Evolutionary conservation across 2,329 filamentous ascomycete species (phyloP).

Genomic region (Colletotrichum sp.): DNA sequence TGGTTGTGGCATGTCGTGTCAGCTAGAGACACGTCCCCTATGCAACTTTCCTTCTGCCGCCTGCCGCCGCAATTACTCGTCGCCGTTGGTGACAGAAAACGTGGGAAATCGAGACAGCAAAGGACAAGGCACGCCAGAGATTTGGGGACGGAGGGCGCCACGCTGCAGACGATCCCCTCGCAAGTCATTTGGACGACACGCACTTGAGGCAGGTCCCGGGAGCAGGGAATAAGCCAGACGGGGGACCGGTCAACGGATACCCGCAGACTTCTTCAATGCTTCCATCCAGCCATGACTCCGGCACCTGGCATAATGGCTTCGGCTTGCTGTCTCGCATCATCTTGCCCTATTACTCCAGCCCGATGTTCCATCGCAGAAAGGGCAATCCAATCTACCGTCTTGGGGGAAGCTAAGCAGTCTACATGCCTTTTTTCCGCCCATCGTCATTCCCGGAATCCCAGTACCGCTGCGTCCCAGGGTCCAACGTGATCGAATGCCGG

Average conservation of each 20-base stretch:
- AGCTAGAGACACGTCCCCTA: background rate
- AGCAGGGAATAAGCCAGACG: slow-evolving; percentile 12
- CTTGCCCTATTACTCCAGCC: background rate
- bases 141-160: background rate
- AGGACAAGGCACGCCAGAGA: background rate
- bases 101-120: background rate
- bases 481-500: background rate
- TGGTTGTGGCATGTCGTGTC: background rate
- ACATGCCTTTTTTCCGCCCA: slow-evolving; percentile 2
- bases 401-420: background rate
- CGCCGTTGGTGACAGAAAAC: background rate
- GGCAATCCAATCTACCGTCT: background rate
- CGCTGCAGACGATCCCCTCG: background rate
- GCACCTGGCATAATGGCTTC: background rate
- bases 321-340: background rate
- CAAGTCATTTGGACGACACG: slow-evolving; percentile 5
- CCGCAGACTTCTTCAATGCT: slow-evolving; percentile 12
- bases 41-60: background rate
- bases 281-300: slow-evolving; percentile 14
- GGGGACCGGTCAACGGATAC: background rate
- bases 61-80: background rate
- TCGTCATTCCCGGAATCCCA: background rate
- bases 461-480: background rate
- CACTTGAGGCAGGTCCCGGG: background rate
- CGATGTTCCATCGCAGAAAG: background rate